Conservation (phyloP, 257 asterid genomes). For the Solanum tarapatanum region DNA sequence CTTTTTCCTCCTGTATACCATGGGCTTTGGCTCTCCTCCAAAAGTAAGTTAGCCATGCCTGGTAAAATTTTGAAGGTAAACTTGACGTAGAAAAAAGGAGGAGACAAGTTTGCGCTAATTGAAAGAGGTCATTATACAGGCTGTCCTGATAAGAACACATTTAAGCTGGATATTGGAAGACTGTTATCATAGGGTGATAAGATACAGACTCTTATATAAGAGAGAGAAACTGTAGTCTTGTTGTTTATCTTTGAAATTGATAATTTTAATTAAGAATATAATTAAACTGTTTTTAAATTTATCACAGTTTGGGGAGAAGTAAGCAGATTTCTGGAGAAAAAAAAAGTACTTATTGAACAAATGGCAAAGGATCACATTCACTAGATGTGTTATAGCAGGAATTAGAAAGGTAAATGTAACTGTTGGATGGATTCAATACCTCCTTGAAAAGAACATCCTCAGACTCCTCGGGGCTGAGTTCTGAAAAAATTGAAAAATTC, state of each 20-base stretch:
- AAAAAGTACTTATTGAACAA: neutral
- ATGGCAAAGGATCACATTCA: neutral
- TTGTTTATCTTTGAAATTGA: neutral
- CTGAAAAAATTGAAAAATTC: conserved; percentile 25
- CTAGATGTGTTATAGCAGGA: neutral
- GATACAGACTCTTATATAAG: neutral
- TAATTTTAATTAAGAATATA: neutral
- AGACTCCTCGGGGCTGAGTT: conserved; percentile 90
- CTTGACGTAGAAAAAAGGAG: neutral
- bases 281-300: neutral
- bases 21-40: conserved; percentile 91
- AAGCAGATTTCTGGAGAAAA: neutral
- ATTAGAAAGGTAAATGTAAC: neutral
- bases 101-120: neutral
- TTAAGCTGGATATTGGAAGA: neutral
- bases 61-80: neutral
- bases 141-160: neutral
- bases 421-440: conserved; percentile 23
- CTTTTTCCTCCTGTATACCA: conserved; percentile 73
- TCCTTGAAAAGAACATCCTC: conserved; percentile 98
- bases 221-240: neutral
- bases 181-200: neutral
- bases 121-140: neutral
- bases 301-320: neutral
- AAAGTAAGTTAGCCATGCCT: conserved; percentile 96